Base-by-base conservation (phyloP, 495 filamentous ascomycete species). In the Astrothelium macrocarpum region DNA sequence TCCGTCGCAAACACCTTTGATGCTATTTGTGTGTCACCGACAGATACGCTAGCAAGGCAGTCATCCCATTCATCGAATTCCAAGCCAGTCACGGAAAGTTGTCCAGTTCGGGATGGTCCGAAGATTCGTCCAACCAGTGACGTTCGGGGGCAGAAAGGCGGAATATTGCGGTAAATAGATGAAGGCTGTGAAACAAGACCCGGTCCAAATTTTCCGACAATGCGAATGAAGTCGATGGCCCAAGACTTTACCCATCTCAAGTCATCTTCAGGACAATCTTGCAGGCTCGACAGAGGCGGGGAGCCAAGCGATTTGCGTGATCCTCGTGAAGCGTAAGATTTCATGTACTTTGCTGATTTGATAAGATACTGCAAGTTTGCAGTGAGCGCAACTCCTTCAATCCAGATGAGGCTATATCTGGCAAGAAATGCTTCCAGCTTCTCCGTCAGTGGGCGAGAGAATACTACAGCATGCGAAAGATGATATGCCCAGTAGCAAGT, bases 31-130 rank as follows among this genome's bases (percentile, higher is more conserved):
- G 63, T 66, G 14, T 62, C 43, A 5, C 56, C 63, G n/a, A 68
- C 66, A 29, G 61, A 62, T 2, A 70, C 20, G 16, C 63, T 66
- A 4, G 70, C 70, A 39, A 70, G 69, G 53, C 68, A 66, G 59
- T 71, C 70, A 32, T 71, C 69, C 70, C 70, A 71, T 25, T 39
- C 49, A n/a, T 31, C 32, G n/a, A 23, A 56, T 1, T 70, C 62
- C 10, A 69, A n/a, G 7, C 69, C 69, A 36, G 59, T 59, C 23
- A 71, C 61, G 1, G 53, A 56, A 16, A 64, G 20, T n/a, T 20
- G 43, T 49, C 43, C 43, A 49, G 18, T 49, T 11, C 36, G 34
- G 28, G 32, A 29, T 42, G 10, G 25, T 4, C 39, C 61, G 39
- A 5, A 63, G 10, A 29, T 56, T 31, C 32, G 28, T 29, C 45